Evolutionary conservation across 2,329 filamentous ascomycete genomes (phyloP).

Genomic region (Fusarium fracticaudum): DNA sequence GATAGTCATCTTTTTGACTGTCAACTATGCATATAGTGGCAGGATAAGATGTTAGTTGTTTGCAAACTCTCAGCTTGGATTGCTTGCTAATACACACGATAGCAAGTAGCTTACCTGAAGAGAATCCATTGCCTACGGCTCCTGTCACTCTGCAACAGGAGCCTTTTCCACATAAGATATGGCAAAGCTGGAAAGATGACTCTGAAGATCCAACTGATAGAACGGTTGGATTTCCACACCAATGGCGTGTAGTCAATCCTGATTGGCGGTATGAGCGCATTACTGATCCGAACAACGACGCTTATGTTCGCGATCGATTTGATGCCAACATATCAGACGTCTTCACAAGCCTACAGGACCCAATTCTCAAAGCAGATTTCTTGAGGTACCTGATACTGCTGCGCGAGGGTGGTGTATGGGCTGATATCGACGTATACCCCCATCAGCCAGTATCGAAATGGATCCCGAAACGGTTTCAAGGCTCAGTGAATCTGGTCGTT

Average conservation of each 20-base stretch:
- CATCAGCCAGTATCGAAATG: constrained; percentile 73
- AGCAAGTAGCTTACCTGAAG: not conserved
- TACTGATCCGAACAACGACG: constrained; percentile 41
- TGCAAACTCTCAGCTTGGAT: not conserved
- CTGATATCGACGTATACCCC: constrained; percentile 73
- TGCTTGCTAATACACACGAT: not conserved
- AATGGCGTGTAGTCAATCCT: constrained; percentile 40
- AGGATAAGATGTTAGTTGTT: constrained; percentile 9
- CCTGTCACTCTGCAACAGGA: not conserved
- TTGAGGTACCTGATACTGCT: constrained; percentile 71
- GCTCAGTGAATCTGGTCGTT: constrained; percentile 71
- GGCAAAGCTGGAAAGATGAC: constrained; percentile 47
- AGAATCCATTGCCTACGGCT: not conserved
- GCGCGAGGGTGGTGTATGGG: constrained; percentile 76
- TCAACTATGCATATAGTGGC: constrained; percentile 19
- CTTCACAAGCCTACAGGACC: constrained; percentile 57
- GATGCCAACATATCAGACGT: constrained; percentile 66
- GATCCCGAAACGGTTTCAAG: constrained; percentile 63
- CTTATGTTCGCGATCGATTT: constrained; percentile 69
- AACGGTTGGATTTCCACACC: constrained; percentile 43
- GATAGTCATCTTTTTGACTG: constrained; percentile 2
- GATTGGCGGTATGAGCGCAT: constrained; percentile 44
- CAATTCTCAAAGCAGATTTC: constrained; percentile 67
- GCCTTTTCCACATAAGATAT: constrained; percentile 41
- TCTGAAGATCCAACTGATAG: constrained; percentile 41